Evolutionary conservation across 768 basidiomycete genomes (phyloP).

Genomic region (Paxillus ammoniavirescens): DNA sequence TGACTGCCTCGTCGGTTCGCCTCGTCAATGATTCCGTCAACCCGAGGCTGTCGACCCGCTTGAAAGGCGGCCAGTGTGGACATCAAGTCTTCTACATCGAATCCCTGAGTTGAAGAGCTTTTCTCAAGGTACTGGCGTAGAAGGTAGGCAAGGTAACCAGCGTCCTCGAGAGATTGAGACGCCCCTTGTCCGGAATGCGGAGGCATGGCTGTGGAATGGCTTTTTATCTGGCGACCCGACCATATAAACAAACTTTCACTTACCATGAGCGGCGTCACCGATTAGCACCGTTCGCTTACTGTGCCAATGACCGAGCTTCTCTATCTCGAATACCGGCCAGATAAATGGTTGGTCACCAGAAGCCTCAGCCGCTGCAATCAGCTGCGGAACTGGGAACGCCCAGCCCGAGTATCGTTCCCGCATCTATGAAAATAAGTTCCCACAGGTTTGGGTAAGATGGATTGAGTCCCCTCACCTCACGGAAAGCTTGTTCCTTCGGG

Average conservation of each 20-base stretch:
- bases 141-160: constrained; percentile 29
- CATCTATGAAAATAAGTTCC: constrained; percentile 12
- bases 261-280: constrained; percentile 34
- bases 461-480: constrained; percentile 10
- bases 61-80: constrained; percentile 22
- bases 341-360: constrained; percentile 17
- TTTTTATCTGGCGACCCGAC: background rate
- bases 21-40: constrained; percentile 26
- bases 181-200: constrained; percentile 33
- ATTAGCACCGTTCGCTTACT: constrained; percentile 26
- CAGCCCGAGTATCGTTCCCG: constrained; percentile 24
- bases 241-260: background rate
- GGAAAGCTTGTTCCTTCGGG: constrained; percentile 17
- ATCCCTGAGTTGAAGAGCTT: background rate
- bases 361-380: constrained; percentile 20
- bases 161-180: constrained; percentile 31
- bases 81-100: constrained; percentile 11
- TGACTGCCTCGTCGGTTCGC: constrained; percentile 24
- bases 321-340: constrained; percentile 29
- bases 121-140: constrained; percentile 13
- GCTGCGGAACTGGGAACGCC: constrained; percentile 28
- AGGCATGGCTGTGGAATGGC: constrained; percentile 24
- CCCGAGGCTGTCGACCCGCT: constrained; percentile 20
- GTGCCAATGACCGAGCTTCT: constrained; percentile 24
- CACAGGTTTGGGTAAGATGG: background rate